Conservation (phyloP, 129 eudicot genomes). For the Heracleum sosnowskyi region DNA sequence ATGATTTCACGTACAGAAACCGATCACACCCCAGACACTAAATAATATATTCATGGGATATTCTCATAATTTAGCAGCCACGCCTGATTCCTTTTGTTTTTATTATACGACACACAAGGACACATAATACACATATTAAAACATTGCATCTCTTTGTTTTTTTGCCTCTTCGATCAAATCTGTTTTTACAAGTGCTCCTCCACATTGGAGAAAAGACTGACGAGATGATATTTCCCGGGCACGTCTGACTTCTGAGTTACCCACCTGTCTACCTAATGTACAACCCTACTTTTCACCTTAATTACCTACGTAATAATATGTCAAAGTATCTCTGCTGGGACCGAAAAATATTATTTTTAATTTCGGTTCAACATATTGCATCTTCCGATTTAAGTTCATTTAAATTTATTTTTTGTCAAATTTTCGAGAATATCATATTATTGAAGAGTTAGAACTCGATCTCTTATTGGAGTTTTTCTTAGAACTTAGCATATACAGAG, state of each 20-base stretch:
- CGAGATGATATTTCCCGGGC: neutral
- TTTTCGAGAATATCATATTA: too few relatives aligned
- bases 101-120: conserved; percentile 1
- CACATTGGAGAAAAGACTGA: neutral
- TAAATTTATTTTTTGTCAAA: too few relatives aligned
- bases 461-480: too few relatives aligned
- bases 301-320: neutral
- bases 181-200: neutral
- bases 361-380: too few relatives aligned
- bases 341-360: too few relatives aligned
- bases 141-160: neutral
- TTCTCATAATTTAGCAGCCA: conserved; percentile 14
- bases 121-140: neutral
- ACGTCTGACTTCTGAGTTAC: conserved; percentile 7
- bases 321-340: too few relatives aligned
- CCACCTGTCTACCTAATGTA: neutral
- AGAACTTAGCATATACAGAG: too few relatives aligned
- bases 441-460: too few relatives aligned
- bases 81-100: conserved; percentile 18
- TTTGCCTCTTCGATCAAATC: neutral
- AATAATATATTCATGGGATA: conserved; percentile 7
- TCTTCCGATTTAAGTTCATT: too few relatives aligned
- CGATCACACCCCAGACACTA: conserved; percentile 3
- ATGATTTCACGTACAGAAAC: conserved; percentile 8
- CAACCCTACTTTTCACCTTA: neutral